A percentile compares a stretch with the other conserved stretches of the same genome.
These are phyloP conservation scores for Lentinula boryana DNA, from an alignment of 768 basidiomycete species.

Conservation along the genomic window DNA sequence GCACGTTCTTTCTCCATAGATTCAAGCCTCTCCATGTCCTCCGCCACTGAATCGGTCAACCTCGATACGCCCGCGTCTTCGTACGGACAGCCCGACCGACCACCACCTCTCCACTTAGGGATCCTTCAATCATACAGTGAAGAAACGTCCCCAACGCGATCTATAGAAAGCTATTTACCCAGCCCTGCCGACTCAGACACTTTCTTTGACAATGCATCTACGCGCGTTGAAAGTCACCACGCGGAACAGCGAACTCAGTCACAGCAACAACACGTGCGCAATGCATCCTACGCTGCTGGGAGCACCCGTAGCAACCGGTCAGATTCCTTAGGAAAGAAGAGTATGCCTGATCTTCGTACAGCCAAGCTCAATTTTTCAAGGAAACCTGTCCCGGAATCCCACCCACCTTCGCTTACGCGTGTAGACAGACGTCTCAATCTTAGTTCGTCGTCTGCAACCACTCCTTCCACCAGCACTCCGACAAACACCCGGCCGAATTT, in stretches of 20 bases:
- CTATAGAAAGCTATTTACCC: conserved; percentile 49
- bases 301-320: conserved; percentile 26
- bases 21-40: conserved; percentile 48
- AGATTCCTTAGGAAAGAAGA: conserved; percentile 60
- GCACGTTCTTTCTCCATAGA: conserved; percentile 57
- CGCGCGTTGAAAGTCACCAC: conserved; percentile 16
- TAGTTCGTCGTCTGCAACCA: background rate
- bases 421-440: background rate
- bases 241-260: conserved; percentile 11
- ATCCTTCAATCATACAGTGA: conserved; percentile 33
- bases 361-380: conserved; percentile 32
- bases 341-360: conserved; percentile 76
- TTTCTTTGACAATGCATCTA: conserved; percentile 38
- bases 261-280: conserved; percentile 34
- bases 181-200: conserved; percentile 52
- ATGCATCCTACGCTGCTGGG: conserved; percentile 44
- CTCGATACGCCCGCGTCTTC: conserved; percentile 13
- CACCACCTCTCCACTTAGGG: conserved; percentile 44
- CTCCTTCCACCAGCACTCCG: conserved; percentile 9
- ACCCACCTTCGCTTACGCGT: conserved; percentile 1
- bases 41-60: conserved; percentile 30
- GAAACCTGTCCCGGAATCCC: conserved; percentile 18
- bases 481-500: conserved; percentile 9
- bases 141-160: conserved; percentile 39
- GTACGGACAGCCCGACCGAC: conserved; percentile 28